These are phyloP conservation scores for Didymella glomerata DNA, from an alignment of 2,329 filamentous ascomycete species.

Conservation along the genomic window DNA sequence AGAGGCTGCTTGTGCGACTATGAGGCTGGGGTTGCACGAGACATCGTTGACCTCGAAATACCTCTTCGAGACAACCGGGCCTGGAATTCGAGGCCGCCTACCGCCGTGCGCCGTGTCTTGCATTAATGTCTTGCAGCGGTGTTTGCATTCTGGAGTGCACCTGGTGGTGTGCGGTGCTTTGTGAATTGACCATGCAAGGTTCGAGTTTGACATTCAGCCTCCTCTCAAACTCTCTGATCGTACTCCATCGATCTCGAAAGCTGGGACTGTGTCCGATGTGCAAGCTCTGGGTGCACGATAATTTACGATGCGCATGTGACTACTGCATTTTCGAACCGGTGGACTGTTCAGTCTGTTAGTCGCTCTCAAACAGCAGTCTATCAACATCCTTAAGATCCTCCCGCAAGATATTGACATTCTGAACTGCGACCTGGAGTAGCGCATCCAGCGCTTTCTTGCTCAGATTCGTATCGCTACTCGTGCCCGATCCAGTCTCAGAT, in stretches of 20 bases:
- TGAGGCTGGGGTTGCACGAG: constrained; percentile 18
- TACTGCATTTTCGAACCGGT: not conserved
- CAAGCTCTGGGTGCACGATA: not conserved
- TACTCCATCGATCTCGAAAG: not conserved
- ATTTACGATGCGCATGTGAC: not conserved
- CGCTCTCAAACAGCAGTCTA: not conserved
- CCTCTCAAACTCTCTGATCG: not conserved
- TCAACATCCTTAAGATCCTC: not conserved
- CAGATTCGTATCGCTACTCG: not conserved
- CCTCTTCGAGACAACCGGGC: constrained; percentile 3
- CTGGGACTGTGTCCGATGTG: not conserved
- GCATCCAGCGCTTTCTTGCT: not conserved
- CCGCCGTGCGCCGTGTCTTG: constrained; percentile 2
- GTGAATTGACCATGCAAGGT: not conserved
- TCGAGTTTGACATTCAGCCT: not conserved
- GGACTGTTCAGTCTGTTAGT: not conserved
- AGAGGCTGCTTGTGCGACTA: constrained; percentile 12
- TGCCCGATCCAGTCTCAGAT: not conserved
- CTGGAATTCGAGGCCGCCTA: constrained; percentile 3
- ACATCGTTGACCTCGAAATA: constrained; percentile 8
- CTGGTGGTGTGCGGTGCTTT: not conserved
- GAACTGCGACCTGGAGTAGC: not conserved
- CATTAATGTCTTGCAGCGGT: not conserved
- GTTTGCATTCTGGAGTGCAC: not conserved
- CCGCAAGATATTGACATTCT: not conserved